Percentiles rank a stretch among this genome's conserved stretches.
Conservation (phyloP, 257 asterid species). For the Gynochthodes officinalis region DNA sequence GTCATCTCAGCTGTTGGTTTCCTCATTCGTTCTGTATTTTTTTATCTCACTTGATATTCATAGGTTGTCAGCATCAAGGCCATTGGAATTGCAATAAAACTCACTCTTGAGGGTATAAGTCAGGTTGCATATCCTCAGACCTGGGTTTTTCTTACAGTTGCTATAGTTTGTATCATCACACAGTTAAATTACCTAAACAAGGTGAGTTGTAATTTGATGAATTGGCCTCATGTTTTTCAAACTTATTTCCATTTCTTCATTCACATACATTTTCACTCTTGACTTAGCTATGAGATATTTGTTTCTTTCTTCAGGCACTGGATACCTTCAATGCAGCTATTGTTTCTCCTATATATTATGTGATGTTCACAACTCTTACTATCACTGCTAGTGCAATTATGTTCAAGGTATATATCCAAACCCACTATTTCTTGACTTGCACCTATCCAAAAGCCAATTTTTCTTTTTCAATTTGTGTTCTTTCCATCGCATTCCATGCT, state of each 20-base stretch:
- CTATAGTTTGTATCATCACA: conserved; percentile 57
- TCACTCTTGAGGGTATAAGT: conserved; percentile 74
- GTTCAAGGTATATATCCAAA: conserved; percentile 45
- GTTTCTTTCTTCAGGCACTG: conserved; percentile 54
- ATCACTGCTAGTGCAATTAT: conserved; percentile 78
- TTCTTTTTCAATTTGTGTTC: not conserved
- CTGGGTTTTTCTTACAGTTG: conserved; percentile 67
- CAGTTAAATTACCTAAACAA: conserved; percentile 86
- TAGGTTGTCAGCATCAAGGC: conserved; percentile 94
- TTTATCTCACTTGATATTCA: conserved; percentile 1
- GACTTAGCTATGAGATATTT: not conserved
- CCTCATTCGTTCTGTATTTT: not conserved
- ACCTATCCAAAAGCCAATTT: not conserved
- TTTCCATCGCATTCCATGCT: not conserved
- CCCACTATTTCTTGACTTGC: not conserved
- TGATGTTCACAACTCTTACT: conserved; percentile 87
- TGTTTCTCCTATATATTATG: conserved; percentile 86
- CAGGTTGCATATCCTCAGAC: conserved; percentile 68
- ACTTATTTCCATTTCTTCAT: not conserved
- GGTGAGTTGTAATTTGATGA: conserved; percentile 35
- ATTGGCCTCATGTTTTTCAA: not conserved
- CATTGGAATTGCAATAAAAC: conserved; percentile 84
- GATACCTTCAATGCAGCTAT: conserved; percentile 81
- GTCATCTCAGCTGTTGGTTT: not conserved
- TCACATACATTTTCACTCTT: not conserved